Evolutionary conservation across 768 basidiomycete species (phyloP).

Genomic region (Leccinum barrowsii): DNA sequence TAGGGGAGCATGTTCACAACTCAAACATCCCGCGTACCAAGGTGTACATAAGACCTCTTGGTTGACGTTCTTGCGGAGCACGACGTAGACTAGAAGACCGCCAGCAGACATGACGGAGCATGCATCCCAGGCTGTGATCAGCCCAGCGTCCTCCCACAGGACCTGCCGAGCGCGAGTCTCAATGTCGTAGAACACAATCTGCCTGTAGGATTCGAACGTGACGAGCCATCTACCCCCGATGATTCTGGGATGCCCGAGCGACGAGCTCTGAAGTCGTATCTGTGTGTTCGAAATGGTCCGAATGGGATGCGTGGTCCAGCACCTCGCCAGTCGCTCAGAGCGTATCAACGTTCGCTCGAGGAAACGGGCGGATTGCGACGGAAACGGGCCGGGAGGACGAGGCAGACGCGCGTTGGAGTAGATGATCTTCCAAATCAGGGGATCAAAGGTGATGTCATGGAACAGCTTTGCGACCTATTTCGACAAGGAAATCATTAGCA

Average conservation of each 20-base stretch:
- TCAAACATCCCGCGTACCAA: neutral
- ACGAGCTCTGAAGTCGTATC: neutral
- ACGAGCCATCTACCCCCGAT: constrained; percentile 7
- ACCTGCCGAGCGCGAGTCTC: constrained; percentile 3
- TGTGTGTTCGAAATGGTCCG: neutral
- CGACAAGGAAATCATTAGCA: neutral
- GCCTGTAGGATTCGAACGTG: neutral
- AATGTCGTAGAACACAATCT: neutral
- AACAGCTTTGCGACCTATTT: constrained; percentile 8
- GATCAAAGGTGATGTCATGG: neutral
- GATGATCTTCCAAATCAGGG: constrained; percentile 5
- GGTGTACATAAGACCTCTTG: neutral
- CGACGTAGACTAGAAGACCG: neutral
- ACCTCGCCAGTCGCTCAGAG: constrained; percentile 4
- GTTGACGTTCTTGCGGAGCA: neutral
- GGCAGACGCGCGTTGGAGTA: constrained; percentile 3
- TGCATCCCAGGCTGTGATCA: neutral
- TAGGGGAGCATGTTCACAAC: neutral
- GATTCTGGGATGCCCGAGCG: neutral
- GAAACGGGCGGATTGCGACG: constrained; percentile 1
- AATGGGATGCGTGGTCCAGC: constrained; percentile 9
- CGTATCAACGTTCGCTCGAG: constrained; percentile 5
- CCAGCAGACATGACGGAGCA: neutral
- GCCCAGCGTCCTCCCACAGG: neutral
- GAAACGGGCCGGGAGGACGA: constrained; percentile 9